phyloP scores from a whole-genome alignment of 2,329 filamentous ascomycete species.

The Sarocladium brachiariae region DNA sequence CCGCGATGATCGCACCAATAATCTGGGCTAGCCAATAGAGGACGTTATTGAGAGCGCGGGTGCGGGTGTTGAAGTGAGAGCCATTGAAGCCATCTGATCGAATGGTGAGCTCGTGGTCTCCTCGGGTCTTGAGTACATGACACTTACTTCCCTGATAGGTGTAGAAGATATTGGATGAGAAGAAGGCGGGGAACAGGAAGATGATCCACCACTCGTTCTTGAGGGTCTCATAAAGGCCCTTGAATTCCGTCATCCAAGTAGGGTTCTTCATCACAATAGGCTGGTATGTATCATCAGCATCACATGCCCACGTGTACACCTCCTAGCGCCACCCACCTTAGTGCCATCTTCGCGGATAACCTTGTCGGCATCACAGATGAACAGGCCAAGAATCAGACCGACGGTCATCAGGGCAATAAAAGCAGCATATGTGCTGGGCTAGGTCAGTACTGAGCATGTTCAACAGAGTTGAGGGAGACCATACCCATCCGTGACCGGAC shows the following conservation, averaged over 20 bases:
- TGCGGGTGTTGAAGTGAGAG: slow-evolving; percentile 63
- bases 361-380: slow-evolving; percentile 63
- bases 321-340: slow-evolving; percentile 48
- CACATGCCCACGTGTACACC: not conserved
- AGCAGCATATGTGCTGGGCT: slow-evolving; percentile 68
- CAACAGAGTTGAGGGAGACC: not conserved
- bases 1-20: slow-evolving; percentile 65
- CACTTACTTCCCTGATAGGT: slow-evolving; percentile 64
- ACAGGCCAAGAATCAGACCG: slow-evolving; percentile 63
- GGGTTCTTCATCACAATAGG: slow-evolving; percentile 82
- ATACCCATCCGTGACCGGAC: slow-evolving; percentile 55
- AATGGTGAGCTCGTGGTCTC: not conserved
- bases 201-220: slow-evolving; percentile 64
- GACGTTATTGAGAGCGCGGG: slow-evolving; percentile 64
- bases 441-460: not conserved
- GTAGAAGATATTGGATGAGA: slow-evolving; percentile 75
- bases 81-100: slow-evolving; percentile 53
- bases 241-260: slow-evolving; percentile 72
- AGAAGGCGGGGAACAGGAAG: slow-evolving; percentile 72
- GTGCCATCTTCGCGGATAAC: slow-evolving; percentile 73
- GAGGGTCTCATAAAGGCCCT: slow-evolving; percentile 69
- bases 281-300: not conserved
- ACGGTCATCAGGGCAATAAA: slow-evolving; percentile 77
- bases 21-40: slow-evolving; percentile 75
- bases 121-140: not conserved